A percentile compares a stretch with the other conserved stretches of the same genome.
Evolutionary conservation across 192 early-diverging fungal genomes (phyloP).

Genomic region (Spizellomyces punctatus): DNA sequence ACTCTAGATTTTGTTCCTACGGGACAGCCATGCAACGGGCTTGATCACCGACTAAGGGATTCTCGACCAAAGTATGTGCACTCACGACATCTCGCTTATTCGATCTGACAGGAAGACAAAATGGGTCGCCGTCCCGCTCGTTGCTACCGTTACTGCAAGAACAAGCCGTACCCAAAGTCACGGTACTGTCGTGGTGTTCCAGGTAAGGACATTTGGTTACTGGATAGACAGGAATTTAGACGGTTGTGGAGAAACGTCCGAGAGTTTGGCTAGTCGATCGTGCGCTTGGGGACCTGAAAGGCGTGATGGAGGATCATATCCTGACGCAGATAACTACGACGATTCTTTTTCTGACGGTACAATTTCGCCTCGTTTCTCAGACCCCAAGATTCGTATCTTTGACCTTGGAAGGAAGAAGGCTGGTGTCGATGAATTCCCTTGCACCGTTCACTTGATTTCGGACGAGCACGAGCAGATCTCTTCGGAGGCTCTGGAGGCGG

Average conservation of each 20-base stretch:
- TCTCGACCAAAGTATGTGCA: too few relatives aligned
- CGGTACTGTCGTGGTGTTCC: slow-evolving; percentile 98
- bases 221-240: too few relatives aligned
- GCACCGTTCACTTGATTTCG: slow-evolving; percentile 91
- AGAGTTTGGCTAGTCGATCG: background rate
- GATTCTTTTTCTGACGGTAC: background rate
- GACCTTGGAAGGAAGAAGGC: slow-evolving; percentile 97
- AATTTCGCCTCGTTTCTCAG: slow-evolving; percentile 39
- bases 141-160: slow-evolving; percentile 99
- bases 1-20: background rate
- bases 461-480: slow-evolving; percentile 97
- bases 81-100: too few relatives aligned
- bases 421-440: slow-evolving; percentile 93
- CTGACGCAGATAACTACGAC: background rate
- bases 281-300: background rate
- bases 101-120: slow-evolving; percentile 8
- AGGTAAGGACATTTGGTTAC: slow-evolving; percentile 38
- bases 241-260: background rate
- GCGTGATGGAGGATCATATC: background rate
- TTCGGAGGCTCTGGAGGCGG: slow-evolving; percentile 97
- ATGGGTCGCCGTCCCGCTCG: slow-evolving; percentile 99
- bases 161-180: slow-evolving; percentile 99
- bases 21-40: background rate
- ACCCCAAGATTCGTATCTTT: slow-evolving; percentile 96
- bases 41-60: too few relatives aligned